A percentile compares a stretch with the other conserved stretches of the same genome.
Conservation (phyloP, 1,139 yeast genomes). For the Sugiyamaella pinicola region DNA sequence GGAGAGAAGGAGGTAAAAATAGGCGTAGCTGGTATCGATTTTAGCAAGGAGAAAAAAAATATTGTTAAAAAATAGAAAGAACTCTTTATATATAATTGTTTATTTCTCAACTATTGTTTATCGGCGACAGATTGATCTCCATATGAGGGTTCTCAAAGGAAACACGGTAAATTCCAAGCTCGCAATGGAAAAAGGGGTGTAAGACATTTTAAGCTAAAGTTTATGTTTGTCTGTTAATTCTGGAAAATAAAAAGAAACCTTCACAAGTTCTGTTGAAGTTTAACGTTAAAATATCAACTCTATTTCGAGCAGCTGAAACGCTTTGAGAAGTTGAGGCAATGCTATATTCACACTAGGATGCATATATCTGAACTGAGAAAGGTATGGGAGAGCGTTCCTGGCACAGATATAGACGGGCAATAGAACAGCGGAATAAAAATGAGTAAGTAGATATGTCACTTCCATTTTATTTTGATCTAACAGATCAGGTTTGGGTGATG, state of each 20-base stretch:
- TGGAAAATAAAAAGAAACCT: slow-evolving; percentile 7
- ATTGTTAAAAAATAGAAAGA: neutral
- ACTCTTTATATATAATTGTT: slow-evolving; percentile 5
- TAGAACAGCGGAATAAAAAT: too few relatives aligned
- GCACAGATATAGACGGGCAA: too few relatives aligned
- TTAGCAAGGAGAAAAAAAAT: neutral
- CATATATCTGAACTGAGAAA: neutral
- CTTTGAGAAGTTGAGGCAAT: neutral
- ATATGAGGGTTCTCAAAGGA: slow-evolving; percentile 3
- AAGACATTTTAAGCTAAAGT: slow-evolving; percentile 9
- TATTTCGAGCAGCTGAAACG: neutral
- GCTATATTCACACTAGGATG: neutral
- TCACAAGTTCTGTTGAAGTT: slow-evolving; percentile 8
- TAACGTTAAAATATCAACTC: slow-evolving; percentile 14
- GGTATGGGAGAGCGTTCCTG: too few relatives aligned
- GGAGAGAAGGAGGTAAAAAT: neutral
- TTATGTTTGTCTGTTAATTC: slow-evolving; percentile 5
- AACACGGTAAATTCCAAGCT: slow-evolving; percentile 13
- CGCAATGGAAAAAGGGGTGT: slow-evolving; percentile 4
- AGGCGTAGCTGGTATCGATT: neutral
- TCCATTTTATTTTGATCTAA: too few relatives aligned
- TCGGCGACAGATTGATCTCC: slow-evolving; percentile 4
- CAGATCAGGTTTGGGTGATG: too few relatives aligned
- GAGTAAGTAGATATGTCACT: too few relatives aligned
- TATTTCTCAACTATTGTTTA: slow-evolving; percentile 1